A percentile compares a stretch with the other conserved stretches of the same genome.
phyloP scores from a whole-genome alignment of 192 early-diverging fungal species.

The Coemansia sp. region DNA sequence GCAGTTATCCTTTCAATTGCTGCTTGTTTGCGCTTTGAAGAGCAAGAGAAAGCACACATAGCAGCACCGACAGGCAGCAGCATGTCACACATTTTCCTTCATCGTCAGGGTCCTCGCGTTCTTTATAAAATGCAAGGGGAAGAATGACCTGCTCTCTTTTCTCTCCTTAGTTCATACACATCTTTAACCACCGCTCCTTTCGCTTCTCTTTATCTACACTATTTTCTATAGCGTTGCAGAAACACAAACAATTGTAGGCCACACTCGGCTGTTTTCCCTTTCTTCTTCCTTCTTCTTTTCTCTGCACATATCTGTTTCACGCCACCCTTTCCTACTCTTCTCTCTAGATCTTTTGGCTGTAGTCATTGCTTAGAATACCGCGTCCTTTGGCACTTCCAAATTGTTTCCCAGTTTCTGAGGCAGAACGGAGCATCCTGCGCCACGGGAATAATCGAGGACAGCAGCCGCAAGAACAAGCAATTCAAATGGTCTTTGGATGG shows the following conservation, averaged over 20 bases:
- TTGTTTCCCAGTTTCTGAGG: too few species aligned
- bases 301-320: neutral
- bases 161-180: neutral
- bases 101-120: neutral
- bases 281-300: neutral
- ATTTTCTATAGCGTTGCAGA: neutral
- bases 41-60: neutral
- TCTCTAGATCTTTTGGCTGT: neutral
- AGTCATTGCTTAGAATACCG: too few species aligned
- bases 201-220: neutral
- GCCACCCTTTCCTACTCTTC: neutral
- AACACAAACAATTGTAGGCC: neutral
- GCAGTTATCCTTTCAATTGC: too few species aligned
- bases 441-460: too few species aligned
- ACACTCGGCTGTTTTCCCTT: too few species aligned
- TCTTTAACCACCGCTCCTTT: too few species aligned
- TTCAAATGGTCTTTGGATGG: constrained; percentile 44
- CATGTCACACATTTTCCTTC: neutral
- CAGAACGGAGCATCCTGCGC: too few species aligned
- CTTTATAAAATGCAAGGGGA: constrained; percentile 5
- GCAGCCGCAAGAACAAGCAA: neutral
- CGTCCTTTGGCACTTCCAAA: too few species aligned
- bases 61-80: neutral
- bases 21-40: too few species aligned
- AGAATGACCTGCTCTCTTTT: neutral